These are phyloP conservation scores for Sporisorium scitamineum DNA, from an alignment of 1,284 basidiomycete genomes.

Conservation along the genomic window DNA sequence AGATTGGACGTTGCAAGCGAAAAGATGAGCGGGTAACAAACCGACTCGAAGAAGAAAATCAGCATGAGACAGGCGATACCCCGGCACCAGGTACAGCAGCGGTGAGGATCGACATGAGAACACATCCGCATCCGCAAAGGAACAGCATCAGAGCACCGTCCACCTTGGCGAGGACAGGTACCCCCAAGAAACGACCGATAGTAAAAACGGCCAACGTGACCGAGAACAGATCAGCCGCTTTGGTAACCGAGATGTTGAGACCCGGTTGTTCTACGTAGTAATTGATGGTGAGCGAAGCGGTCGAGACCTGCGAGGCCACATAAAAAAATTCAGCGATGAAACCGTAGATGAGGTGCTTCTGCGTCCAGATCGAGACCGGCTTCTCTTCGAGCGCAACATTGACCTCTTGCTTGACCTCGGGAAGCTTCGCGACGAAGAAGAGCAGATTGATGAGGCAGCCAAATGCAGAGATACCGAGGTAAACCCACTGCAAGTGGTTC, in stretches of 20 bases:
- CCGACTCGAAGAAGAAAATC: conserved; percentile 81
- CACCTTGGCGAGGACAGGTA: conserved; percentile 75
- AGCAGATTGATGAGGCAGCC: conserved; percentile 77
- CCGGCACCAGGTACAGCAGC: conserved; percentile 74
- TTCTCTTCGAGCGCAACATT: conserved; percentile 24
- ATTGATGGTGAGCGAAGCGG: conserved; percentile 80
- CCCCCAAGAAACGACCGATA: conserved; percentile 75
- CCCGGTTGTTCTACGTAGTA: conserved; percentile 65
- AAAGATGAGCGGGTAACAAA: conserved; percentile 73
- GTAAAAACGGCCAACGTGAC: conserved; percentile 76
- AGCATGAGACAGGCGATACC: conserved; percentile 77
- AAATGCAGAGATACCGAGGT: conserved; percentile 79
- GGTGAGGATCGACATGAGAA: conserved; percentile 74
- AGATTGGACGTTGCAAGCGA: conserved; percentile 76
- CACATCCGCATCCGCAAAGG: conserved; percentile 71
- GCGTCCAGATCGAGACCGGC: conserved; percentile 75
- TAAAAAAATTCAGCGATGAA: conserved; percentile 80
- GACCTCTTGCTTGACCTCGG: conserved; percentile 75
- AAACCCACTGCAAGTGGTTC: conserved; percentile 83
- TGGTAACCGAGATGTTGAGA: conserved; percentile 24
- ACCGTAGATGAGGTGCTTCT: conserved; percentile 79
- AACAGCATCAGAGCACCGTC: conserved; percentile 77
- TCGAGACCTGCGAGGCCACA: conserved; percentile 79
- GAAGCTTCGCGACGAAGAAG: conserved; percentile 80
- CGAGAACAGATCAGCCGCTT: conserved; percentile 70